A percentile compares a stretch with the other conserved stretches of the same genome.
These are phyloP conservation scores for Prasinococcaceae sp. DNA, from an alignment of 139 green algal species.

Conservation along the genomic window DNA sequence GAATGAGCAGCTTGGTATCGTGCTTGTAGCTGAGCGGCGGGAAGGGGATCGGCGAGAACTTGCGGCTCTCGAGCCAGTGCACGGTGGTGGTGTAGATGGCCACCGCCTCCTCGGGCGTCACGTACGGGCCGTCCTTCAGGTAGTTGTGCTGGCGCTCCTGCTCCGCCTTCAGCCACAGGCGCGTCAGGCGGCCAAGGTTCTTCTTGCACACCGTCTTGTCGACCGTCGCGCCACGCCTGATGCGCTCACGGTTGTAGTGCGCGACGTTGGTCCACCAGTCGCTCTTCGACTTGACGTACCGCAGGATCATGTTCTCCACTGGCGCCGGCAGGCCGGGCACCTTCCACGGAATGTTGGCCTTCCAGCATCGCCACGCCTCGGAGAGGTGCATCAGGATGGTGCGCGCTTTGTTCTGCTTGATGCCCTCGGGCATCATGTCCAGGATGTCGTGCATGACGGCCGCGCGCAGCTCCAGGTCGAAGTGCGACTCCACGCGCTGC, in stretches of 20 bases:
- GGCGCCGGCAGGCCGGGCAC: conserved; percentile 89
- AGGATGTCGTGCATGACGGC: conserved; percentile 99
- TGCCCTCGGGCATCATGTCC: conserved; percentile 97
- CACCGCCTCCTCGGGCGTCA: conserved; percentile 67
- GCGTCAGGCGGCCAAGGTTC: conserved; percentile 96
- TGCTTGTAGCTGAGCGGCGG: conserved; percentile 99
- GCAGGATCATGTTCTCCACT: conserved; percentile 99
- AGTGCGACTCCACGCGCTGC: conserved; percentile 96
- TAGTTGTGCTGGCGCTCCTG: conserved; percentile 99
- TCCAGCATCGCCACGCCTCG: conserved; percentile 93
- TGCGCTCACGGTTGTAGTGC: conserved; percentile 99
- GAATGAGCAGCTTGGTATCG: conserved; percentile 99
- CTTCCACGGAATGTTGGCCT: conserved; percentile 98
- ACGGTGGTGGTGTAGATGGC: conserved; percentile 97
- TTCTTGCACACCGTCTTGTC: conserved; percentile 99
- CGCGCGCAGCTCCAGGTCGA: conserved; percentile 94
- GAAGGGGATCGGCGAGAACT: conserved; percentile 96
- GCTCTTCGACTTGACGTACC: conserved; percentile 98
- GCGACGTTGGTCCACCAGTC: conserved; percentile 99
- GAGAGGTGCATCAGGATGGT: conserved; percentile 97
- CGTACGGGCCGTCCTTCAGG: conserved; percentile 70
- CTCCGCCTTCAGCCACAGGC: conserved; percentile 93
- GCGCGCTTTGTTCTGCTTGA: conserved; percentile 87
- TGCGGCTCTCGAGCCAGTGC: conserved; percentile 96
- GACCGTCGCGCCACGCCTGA: conserved; percentile 90